Conservation (phyloP, 768 basidiomycete species). For the Leucogyrophana mollusca region DNA sequence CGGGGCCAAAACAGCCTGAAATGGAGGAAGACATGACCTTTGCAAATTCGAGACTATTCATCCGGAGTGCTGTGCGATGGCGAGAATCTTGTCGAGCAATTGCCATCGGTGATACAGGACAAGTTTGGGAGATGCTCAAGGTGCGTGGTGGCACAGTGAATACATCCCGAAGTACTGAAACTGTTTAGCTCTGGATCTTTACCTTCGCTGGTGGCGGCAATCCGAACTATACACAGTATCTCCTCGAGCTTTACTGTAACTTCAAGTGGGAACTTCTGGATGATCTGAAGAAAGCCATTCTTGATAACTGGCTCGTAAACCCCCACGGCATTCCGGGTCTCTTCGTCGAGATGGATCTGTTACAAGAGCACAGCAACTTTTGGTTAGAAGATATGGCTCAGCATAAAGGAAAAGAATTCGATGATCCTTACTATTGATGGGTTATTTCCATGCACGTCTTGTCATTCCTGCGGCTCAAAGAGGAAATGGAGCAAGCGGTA, state of each 20-base stretch:
- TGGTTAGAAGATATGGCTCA: conserved; percentile 17
- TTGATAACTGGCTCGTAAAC: conserved; percentile 31
- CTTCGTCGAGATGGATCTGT: conserved; percentile 28
- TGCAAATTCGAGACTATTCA: conserved; percentile 20
- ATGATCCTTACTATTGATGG: conserved; percentile 16
- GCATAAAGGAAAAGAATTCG: conserved; percentile 20
- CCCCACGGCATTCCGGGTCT: conserved; percentile 16
- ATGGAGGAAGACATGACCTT: neutral
- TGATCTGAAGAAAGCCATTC: conserved; percentile 15
- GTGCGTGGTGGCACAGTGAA: neutral
- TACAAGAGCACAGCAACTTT: conserved; percentile 31
- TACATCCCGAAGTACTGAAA: too few species aligned
- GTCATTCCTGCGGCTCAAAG: conserved; percentile 19
- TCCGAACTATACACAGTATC: conserved; percentile 24
- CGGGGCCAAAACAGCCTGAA: neutral
- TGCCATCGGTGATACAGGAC: conserved; percentile 21
- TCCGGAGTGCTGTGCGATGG: conserved; percentile 21
- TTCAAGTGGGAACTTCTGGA: conserved; percentile 21
- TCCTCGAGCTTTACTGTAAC: conserved; percentile 25
- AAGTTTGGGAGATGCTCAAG: conserved; percentile 24
- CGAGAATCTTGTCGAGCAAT: conserved; percentile 21
- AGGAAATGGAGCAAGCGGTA: conserved; percentile 13
- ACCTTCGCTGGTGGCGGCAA: conserved; percentile 24
- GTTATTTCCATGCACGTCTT: conserved; percentile 23
- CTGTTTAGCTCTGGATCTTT: conserved; percentile 14